phyloP scores from a whole-genome alignment of 257 asterid genomes.

The Petunia secreta region DNA sequence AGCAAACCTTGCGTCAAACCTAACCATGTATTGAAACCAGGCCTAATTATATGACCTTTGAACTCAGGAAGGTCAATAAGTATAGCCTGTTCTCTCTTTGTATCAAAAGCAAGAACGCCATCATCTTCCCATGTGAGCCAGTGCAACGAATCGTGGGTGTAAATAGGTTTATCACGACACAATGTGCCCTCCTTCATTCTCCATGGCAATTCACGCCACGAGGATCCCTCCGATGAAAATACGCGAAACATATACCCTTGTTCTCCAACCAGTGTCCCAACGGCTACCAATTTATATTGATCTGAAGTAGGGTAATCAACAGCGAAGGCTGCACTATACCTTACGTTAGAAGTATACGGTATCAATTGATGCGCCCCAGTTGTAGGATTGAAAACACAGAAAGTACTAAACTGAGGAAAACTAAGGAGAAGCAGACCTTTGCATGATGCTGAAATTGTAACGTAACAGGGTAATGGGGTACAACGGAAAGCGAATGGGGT shows the following conservation, averaged over 20 bases:
- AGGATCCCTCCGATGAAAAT: neutral
- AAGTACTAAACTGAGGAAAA: neutral
- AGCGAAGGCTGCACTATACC: neutral
- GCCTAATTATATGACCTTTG: neutral
- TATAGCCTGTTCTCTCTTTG: neutral
- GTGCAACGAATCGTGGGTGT: neutral
- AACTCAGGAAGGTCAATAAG: neutral
- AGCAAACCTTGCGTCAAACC: neutral
- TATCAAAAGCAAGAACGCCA: neutral
- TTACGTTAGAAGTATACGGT: neutral
- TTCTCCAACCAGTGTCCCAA: neutral
- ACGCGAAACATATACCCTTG: neutral
- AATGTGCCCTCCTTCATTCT: neutral
- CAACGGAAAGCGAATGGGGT: too few species aligned
- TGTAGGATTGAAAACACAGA: slow-evolving; percentile 3
- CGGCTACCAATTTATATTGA: slow-evolving; percentile 1
- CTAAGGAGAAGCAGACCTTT: neutral
- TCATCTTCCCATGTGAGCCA: neutral
- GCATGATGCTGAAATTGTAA: neutral
- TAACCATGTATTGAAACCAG: neutral
- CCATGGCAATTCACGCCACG: neutral
- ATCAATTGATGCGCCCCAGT: neutral
- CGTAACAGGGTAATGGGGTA: too few species aligned
- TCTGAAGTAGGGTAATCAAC: slow-evolving; percentile 16
- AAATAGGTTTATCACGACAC: neutral